Percentiles rank a stretch among this genome's conserved stretches.
phyloP scores from a whole-genome alignment of 345 rosid species.

The Gossypium longicalyx region DNA sequence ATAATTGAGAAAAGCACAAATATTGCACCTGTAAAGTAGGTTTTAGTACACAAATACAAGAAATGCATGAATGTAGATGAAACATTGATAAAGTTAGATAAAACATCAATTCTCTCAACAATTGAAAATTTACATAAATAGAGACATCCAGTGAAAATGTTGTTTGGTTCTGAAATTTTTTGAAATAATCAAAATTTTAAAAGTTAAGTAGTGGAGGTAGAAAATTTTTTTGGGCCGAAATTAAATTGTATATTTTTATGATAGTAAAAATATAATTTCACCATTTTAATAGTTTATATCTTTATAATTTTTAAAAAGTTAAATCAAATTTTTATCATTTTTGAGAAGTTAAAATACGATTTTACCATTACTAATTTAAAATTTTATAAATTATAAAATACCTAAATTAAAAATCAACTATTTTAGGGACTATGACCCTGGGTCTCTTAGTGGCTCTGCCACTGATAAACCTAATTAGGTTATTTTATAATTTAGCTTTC shows the following conservation, averaged over 20 bases:
- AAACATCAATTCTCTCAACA: neutral
- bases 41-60: neutral
- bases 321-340: no score
- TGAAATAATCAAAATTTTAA: neutral
- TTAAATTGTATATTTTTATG: no score
- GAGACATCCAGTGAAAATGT: no score
- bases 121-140: neutral
- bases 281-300: no score
- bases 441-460: no score
- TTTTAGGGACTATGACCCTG: no score
- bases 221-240: rapidly evolving
- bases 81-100: neutral
- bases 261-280: no score
- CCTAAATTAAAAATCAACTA: no score
- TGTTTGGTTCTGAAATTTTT: neutral
- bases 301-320: no score
- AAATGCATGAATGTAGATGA: neutral
- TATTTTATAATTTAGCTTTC: neutral
- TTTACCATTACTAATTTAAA: no score
- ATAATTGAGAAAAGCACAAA: neutral
- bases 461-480: neutral
- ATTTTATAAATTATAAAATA: no score
- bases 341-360: rapidly evolving
- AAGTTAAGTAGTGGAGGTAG: rapidly evolving
- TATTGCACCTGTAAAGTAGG: neutral